These are phyloP conservation scores for Quercus variabilis DNA, from an alignment of 306 rosid species.

Conservation along the genomic window DNA sequence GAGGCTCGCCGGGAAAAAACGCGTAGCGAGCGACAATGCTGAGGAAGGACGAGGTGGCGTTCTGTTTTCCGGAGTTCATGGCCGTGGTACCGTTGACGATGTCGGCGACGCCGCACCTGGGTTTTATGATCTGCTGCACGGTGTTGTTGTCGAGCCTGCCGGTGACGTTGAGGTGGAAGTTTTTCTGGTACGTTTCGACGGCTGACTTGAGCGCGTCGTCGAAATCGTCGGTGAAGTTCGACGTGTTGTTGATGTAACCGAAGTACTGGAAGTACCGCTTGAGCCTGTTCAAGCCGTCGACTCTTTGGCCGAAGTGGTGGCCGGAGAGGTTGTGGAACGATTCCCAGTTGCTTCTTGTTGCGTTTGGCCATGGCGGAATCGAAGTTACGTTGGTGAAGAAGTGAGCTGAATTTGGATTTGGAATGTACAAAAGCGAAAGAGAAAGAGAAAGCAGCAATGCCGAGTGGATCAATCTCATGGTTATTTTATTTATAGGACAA, in stretches of 20 bases:
- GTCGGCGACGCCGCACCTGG: conserved; percentile 76
- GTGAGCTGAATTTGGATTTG: conserved; percentile 47
- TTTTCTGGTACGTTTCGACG: conserved; percentile 54
- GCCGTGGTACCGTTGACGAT: conserved; percentile 60
- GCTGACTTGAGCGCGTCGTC: conserved; percentile 58
- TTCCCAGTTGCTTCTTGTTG: conserved; percentile 37
- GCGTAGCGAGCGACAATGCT: conserved; percentile 57
- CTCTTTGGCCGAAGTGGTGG: conserved; percentile 35
- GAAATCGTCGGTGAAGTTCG: conserved; percentile 60
- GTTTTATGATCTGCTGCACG: conserved; percentile 34
- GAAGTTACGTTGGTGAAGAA: conserved; percentile 58
- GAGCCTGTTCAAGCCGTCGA: conserved; percentile 58
- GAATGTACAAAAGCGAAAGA: conserved; percentile 10
- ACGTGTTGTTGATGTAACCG: conserved; percentile 63
- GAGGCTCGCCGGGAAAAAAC: conserved; percentile 52
- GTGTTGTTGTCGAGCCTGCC: conserved; percentile 64
- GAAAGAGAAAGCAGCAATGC: conserved; percentile 14
- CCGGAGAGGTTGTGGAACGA: conserved; percentile 47
- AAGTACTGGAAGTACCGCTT: conserved; percentile 61
- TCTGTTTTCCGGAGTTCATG: conserved; percentile 59
- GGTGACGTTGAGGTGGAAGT: conserved; percentile 79
- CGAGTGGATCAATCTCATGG: conserved; percentile 30
- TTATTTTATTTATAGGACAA: background rate
- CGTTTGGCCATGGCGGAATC: conserved; percentile 37
- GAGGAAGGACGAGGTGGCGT: conserved; percentile 30